phyloP scores from a whole-genome alignment of 192 early-diverging fungal species.

The Chytriomyces confervae region DNA sequence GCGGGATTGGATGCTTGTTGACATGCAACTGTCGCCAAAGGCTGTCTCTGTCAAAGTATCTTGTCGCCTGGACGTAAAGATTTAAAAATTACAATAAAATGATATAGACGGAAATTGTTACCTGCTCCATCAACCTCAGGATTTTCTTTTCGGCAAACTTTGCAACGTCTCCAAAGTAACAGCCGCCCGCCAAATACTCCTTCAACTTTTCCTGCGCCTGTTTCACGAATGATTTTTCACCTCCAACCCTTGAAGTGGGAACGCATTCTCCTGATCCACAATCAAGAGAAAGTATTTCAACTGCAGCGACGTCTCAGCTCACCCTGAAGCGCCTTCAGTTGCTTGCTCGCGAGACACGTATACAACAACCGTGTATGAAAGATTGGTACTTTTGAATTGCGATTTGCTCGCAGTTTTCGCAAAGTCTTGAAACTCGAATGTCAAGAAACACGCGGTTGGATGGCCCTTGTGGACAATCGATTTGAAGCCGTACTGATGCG shows the following conservation, averaged over 20 bases:
- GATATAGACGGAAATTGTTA: slow-evolving; percentile 6
- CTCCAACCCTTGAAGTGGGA: slow-evolving; percentile 43
- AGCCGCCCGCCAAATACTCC: slow-evolving; percentile 56
- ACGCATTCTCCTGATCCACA: slow-evolving; percentile 40
- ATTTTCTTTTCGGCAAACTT: slow-evolving; percentile 51
- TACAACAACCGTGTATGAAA: slow-evolving; percentile 51
- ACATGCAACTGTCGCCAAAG: slow-evolving; percentile 53
- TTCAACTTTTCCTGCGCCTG: slow-evolving; percentile 40
- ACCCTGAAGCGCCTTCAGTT: neutral
- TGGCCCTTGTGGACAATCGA: slow-evolving; percentile 39
- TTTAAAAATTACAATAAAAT: neutral
- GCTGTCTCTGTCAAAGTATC: slow-evolving; percentile 56
- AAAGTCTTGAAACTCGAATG: slow-evolving; percentile 47
- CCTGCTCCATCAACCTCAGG: slow-evolving; percentile 53
- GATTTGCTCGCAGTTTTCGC: slow-evolving; percentile 18
- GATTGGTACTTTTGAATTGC: slow-evolving; percentile 23
- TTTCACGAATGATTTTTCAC: slow-evolving; percentile 26
- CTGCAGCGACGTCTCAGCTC: slow-evolving; percentile 7
- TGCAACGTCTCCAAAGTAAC: slow-evolving; percentile 58
- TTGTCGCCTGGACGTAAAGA: slow-evolving; percentile 38
- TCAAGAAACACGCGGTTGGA: slow-evolving; percentile 47
- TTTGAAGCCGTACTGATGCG: slow-evolving; percentile 53
- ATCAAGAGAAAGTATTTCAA: slow-evolving; percentile 53
- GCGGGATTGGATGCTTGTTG: slow-evolving; percentile 30
- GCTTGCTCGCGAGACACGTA: slow-evolving; percentile 25